Evolutionary conservation across 225 moss, liverwort and hornwort genomes (phyloP).

Genomic region (Anthoceros angustus): DNA sequence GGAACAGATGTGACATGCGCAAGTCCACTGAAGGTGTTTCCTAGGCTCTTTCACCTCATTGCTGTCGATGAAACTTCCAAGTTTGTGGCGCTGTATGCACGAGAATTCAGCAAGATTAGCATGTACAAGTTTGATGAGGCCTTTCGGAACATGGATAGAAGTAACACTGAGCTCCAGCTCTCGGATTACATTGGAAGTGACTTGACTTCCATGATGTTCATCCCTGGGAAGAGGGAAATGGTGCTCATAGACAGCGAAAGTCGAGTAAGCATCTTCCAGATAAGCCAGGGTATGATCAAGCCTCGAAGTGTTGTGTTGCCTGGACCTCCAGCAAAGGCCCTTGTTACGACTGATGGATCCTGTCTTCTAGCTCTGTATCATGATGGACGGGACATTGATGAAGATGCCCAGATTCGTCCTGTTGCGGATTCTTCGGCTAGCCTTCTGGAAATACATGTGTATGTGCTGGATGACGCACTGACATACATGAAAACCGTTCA

Average conservation of each 20-base stretch:
- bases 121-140: constrained; percentile 21
- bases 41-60: constrained; percentile 15
- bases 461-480: constrained; percentile 21
- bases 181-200: constrained; percentile 10
- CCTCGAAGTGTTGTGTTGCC: constrained; percentile 17
- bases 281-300: constrained; percentile 20
- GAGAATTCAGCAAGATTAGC: background rate
- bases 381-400: too few species aligned
- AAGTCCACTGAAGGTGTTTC: background rate
- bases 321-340: constrained; percentile 13
- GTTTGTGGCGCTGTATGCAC: constrained; percentile 25
- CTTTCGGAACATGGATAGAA: constrained; percentile 19
- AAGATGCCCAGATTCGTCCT: background rate
- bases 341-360: constrained; percentile 30
- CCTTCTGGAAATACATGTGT: constrained; percentile 18
- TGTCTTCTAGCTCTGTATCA: constrained; percentile 25
- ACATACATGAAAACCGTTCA: constrained; percentile 11
- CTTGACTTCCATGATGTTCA: constrained; percentile 38
- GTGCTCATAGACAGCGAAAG: constrained; percentile 23
- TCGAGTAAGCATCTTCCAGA: constrained; percentile 22
- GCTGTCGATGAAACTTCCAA: constrained; percentile 31
- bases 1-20: background rate
- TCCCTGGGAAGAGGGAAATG: constrained; percentile 30
- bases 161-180: constrained; percentile 14
- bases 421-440: background rate